Conservation (phyloP, 257 asterid genomes). For the Solanum medicagineum region DNA sequence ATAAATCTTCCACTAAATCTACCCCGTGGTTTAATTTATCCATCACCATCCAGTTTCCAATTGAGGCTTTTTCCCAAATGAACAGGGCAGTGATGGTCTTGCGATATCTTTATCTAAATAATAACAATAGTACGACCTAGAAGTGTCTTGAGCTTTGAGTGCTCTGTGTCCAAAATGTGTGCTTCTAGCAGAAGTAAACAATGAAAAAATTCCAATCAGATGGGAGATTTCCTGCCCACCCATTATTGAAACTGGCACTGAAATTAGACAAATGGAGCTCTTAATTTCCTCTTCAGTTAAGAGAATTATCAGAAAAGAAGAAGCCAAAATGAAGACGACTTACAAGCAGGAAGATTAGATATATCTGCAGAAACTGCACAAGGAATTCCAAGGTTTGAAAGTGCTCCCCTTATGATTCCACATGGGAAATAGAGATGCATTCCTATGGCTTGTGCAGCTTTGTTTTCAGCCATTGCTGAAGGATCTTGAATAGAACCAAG, state of each 20-base stretch:
- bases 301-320: not conserved
- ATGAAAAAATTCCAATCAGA: not conserved
- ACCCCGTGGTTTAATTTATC: not conserved
- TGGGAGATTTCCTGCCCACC: not conserved
- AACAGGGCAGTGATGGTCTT: not conserved
- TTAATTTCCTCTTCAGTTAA: not conserved
- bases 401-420: conserved; percentile 96
- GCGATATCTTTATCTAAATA: not conserved
- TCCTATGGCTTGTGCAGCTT: conserved; percentile 75
- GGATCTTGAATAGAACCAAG: conserved; percentile 85
- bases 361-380: conserved; percentile 99
- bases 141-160: not conserved
- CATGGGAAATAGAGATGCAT: conserved; percentile 98
- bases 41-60: not conserved
- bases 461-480: conserved; percentile 81
- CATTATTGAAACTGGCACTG: not conserved
- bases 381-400: conserved; percentile 95
- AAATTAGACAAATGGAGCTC: not conserved
- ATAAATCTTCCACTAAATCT: not conserved
- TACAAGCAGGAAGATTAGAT: conserved; percentile 90
- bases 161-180: not conserved
- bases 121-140: not conserved
- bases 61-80: not conserved
- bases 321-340: conserved; percentile 11
- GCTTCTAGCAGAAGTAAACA: not conserved